Evolutionary conservation across 2,329 filamentous ascomycete genomes (phyloP).

Genomic region (Rutstroemia sydowiana): DNA sequence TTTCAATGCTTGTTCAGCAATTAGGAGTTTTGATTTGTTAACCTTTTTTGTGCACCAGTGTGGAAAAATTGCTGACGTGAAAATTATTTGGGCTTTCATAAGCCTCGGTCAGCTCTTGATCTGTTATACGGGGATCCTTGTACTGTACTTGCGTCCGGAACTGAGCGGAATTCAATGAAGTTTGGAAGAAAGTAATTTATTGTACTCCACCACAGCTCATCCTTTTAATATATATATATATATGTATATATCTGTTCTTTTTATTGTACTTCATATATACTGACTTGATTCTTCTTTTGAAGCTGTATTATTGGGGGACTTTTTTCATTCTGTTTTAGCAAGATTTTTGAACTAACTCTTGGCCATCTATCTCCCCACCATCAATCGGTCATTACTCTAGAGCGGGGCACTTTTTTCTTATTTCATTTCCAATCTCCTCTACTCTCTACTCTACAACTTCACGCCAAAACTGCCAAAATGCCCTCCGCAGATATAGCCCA

Average conservation of each 20-base stretch:
- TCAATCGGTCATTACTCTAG: conserved; percentile 1
- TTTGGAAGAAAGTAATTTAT: not conserved
- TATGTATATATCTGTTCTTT: not conserved
- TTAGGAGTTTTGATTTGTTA: not conserved
- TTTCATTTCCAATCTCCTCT: not conserved
- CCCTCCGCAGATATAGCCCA: conserved; percentile 24
- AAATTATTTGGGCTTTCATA: conserved; percentile 11
- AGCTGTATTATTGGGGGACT: not conserved
- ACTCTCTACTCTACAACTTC: not conserved
- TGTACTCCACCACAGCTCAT: not conserved
- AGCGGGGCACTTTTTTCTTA: conserved; percentile 9
- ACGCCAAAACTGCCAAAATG: conserved; percentile 17
- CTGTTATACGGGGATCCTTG: not conserved
- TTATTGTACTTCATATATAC: not conserved
- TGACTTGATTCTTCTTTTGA: not conserved
- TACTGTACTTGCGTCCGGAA: not conserved
- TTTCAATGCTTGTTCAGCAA: not conserved
- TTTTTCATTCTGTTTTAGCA: not conserved
- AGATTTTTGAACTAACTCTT: not conserved
- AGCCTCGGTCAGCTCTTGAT: conserved; percentile 10
- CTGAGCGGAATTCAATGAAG: not conserved
- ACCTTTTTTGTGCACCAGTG: not conserved
- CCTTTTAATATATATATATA: not conserved
- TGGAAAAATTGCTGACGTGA: conserved; percentile 14
- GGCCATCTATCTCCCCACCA: not conserved